Evolutionary conservation across 768 basidiomycete genomes (phyloP), one percentile per base, ranked within the genome.

Genomic region (Sistotremastrum niveocremeum): DNA sequence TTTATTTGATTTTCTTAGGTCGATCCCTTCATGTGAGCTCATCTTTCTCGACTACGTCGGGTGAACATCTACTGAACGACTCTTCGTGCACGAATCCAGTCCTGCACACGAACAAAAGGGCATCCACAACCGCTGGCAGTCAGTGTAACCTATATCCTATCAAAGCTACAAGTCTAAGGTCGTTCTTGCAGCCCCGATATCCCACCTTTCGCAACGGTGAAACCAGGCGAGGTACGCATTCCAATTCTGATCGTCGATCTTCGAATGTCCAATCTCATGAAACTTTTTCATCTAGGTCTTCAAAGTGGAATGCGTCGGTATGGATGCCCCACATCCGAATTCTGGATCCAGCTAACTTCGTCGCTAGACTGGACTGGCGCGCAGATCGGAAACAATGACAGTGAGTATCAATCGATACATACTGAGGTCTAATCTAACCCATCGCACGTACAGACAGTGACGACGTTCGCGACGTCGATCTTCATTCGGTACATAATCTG

Each of bases 61-160:
- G 30, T 42, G 39, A n/a, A 9, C 7, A 44, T 30, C 9, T 10
- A 10, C 33, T 9, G 32, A 49, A 32, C 12, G 35, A 41, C 10
- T 39, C 41, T 10, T 7, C 31, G 32, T 39, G n/a, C 11, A 12
- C 34, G 60, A 20, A 20, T 20, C 20, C 67, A 59, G 77, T 62
- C 62, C 67, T 33, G 70, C 71, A 4, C 54, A 57, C 30, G 54
- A 77, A 48, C 82, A 84, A 57, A 77, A 77, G 78, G 76, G 76
- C 30, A 54, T 81, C 7, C 80, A 81, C 53, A 82, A 81, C 56
- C 76, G 80, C 40, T 82, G 80, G 80, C 80, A 82, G 79, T 81
- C 61, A 58, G 80, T 64, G 3, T 10, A 32, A 28, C 32, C 10
- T n/a, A 7, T 11, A 11, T 8, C 2, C 10, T 30, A 7, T 7